Base-by-base conservation (phyloP, 768 basidiomycete genomes). In the Podaxis sp. region DNA sequence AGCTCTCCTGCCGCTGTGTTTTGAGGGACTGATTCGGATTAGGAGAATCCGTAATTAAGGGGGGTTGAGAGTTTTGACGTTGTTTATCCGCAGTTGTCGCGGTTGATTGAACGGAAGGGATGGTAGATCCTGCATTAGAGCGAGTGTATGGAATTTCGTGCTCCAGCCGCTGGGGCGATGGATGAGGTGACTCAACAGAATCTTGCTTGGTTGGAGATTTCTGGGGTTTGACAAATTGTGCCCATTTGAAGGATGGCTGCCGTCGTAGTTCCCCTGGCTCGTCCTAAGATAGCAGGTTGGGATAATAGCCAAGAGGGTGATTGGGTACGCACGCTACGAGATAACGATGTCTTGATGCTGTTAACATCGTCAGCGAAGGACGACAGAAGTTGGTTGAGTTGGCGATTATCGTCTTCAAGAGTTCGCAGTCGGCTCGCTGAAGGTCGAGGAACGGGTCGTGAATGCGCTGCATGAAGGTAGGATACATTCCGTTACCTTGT, bases 221-320 rank as follows among this genome's bases (percentile, higher is more conserved):
- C 62, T 86, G 75, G 1, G 90, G 86, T 71, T 91, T 89, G 33
- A 87, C 84, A 64, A 87, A 94, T 61, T 87, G 83, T 0, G 92
- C 92, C 93, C 93, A 95, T 70, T 93, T 93, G 76, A 94, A 93
- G 13, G 93, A 93, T 33, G 87, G 86, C 69, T 92, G 91, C 59
- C 91, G 83, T 57, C 79, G 81, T 22, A 95, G 74, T 3, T 86
- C 74, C 57, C 78, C 81, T 15, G 72, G 69, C 36, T 82, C 77
- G 57, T 76, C 75, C 74, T 81, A 22, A 52, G 15, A 58, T 56
- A 59, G 64, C 59, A 58, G 59, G 58, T 54, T 69, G 40, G 57
- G 49, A 58, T 44, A 17, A 22, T 56, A 56, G 57, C 61, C 61
- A 62, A 68, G 42, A 66, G 26, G 24, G 3, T 30, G 26, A 46